Percentiles rank a stretch among this genome's conserved stretches.
These are phyloP conservation scores for Vigna nakashimae DNA, from an alignment of 306 rosid species.

Conservation along the genomic window DNA sequence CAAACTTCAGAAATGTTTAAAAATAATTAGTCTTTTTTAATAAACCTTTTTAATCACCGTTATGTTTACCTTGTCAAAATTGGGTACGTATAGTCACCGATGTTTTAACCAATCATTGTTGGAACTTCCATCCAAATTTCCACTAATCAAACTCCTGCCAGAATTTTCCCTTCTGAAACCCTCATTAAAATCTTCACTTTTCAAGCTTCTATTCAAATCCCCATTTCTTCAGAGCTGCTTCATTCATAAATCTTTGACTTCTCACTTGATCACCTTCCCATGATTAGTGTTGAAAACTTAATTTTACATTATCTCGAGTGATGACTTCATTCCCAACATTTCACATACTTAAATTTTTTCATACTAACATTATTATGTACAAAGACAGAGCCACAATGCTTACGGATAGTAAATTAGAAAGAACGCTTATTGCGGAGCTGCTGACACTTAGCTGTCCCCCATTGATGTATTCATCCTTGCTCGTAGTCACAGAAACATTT, in stretches of 20 bases:
- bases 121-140: constrained; percentile 5
- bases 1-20: background rate
- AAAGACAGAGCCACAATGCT: constrained; percentile 53
- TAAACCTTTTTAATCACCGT: background rate
- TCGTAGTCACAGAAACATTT: constrained; percentile 78
- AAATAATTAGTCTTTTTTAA: background rate
- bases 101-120: background rate
- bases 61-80: constrained; percentile 9
- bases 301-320: background rate
- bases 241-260: background rate
- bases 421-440: constrained; percentile 51
- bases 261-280: constrained; percentile 4
- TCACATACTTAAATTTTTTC: background rate
- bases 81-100: background rate
- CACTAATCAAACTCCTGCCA: background rate
- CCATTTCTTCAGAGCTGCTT: background rate
- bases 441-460: constrained; percentile 63
- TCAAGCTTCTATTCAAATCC: background rate
- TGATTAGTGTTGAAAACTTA: background rate
- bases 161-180: background rate
- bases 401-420: constrained; percentile 57
- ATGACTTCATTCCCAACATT: constrained; percentile 9
- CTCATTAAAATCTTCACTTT: background rate
- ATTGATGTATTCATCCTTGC: constrained; percentile 79
- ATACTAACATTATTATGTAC: constrained; percentile 43